phyloP scores from a whole-genome alignment of 352 stramenopile genomes.

The Phytopythium kandeliae region DNA sequence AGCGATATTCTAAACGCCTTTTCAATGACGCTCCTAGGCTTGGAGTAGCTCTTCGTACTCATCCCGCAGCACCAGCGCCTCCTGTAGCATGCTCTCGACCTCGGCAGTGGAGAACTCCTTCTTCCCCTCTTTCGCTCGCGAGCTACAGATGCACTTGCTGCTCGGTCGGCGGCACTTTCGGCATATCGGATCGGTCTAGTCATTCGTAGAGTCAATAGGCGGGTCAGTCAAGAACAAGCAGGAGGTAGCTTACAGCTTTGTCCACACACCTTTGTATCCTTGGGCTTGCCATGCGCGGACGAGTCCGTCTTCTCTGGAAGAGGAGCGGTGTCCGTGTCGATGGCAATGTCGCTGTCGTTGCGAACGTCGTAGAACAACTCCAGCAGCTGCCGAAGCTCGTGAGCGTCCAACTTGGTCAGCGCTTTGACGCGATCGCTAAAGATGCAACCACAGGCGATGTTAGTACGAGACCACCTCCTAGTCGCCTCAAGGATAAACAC shows the following conservation, averaged over 20 bases:
- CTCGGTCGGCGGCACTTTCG: conserved; percentile 64
- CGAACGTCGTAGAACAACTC: conserved; percentile 60
- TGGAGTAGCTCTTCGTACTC: conserved; percentile 70
- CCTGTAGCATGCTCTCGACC: conserved; percentile 61
- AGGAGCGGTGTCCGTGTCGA: conserved; percentile 39
- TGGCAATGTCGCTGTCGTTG: conserved; percentile 45
- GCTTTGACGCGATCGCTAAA: conserved; percentile 25
- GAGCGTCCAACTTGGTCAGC: conserved; percentile 55
- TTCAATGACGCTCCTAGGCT: too few relatives aligned
- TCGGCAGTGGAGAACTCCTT: conserved; percentile 47
- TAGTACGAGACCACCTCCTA: too few relatives aligned
- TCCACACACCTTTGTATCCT: conserved; percentile 1
- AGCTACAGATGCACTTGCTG: conserved; percentile 56
- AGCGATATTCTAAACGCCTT: too few relatives aligned
- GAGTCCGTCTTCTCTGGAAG: neutral
- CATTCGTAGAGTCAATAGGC: neutral
- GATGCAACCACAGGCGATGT: too few relatives aligned
- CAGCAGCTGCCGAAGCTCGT: conserved; percentile 64
- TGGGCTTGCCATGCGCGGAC: neutral
- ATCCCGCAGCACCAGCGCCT: conserved; percentile 60
- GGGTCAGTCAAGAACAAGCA: neutral
- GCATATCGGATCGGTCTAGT: conserved; percentile 26
- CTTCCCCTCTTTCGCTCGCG: conserved; percentile 12
- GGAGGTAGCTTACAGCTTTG: too few relatives aligned
- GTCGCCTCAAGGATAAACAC: too few relatives aligned